These are phyloP conservation scores for Phaeoacremonium minimum DNA, from an alignment of 2,329 filamentous ascomycete genomes.

Conservation along the genomic window DNA sequence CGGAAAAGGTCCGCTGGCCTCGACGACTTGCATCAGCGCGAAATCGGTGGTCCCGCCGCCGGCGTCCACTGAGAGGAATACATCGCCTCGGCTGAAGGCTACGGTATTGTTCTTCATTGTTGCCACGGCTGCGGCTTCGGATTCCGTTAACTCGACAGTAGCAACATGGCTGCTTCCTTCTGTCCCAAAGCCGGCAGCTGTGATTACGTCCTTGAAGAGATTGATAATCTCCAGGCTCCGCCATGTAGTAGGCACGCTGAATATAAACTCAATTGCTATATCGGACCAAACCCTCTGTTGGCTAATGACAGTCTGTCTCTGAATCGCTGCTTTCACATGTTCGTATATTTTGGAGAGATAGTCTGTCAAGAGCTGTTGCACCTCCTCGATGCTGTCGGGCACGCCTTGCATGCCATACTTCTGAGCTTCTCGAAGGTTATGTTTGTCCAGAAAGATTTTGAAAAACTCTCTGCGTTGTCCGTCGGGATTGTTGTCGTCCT, in stretches of 20 bases:
- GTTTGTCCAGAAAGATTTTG: slow-evolving; percentile 49
- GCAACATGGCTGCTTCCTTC: slow-evolving; percentile 32
- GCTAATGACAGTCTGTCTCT: slow-evolving; percentile 29
- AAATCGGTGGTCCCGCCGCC: slow-evolving; percentile 43
- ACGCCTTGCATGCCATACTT: slow-evolving; percentile 36
- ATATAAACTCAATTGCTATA: slow-evolving; percentile 46
- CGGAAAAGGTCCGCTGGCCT: slow-evolving; percentile 18
- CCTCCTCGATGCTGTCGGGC: slow-evolving; percentile 33
- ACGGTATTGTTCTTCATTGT: slow-evolving; percentile 37
- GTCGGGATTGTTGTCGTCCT: slow-evolving; percentile 33
- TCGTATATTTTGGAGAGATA: slow-evolving; percentile 43
- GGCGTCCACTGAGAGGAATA: slow-evolving; percentile 39
- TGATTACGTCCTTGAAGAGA: slow-evolving; percentile 41
- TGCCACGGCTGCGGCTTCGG: slow-evolving; percentile 41
- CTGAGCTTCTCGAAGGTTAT: slow-evolving; percentile 35
- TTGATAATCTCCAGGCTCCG: slow-evolving; percentile 43
- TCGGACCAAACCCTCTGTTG: slow-evolving; percentile 33
- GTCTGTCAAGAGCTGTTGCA: slow-evolving; percentile 42
- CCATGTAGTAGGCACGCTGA: slow-evolving; percentile 56
- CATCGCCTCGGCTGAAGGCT: slow-evolving; percentile 26
- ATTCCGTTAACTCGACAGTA: slow-evolving; percentile 40
- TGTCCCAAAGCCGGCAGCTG: slow-evolving; percentile 42
- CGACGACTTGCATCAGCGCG: slow-evolving; percentile 35
- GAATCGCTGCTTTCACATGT: slow-evolving; percentile 41
- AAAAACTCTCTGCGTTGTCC: slow-evolving; percentile 44